These are phyloP conservation scores for Cercospora sesami DNA, from an alignment of 2,329 filamentous ascomycete genomes.

Conservation along the genomic window DNA sequence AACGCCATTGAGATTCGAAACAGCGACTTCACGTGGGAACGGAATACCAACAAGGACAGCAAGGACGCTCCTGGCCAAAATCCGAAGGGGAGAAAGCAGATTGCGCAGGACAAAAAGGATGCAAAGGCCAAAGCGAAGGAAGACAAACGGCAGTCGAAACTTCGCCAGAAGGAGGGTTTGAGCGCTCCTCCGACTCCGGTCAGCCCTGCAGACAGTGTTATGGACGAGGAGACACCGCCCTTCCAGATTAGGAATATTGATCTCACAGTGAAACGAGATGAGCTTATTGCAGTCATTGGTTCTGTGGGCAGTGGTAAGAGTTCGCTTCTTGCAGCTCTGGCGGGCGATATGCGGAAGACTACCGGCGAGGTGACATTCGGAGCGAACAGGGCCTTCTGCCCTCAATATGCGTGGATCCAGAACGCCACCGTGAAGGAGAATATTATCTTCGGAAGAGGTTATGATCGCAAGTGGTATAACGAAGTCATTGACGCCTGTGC, in stretches of 20 bases:
- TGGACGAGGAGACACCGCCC: conserved; percentile 61
- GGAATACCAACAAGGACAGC: conserved; percentile 52
- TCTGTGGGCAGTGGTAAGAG: conserved; percentile 88
- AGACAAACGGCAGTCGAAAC: conserved; percentile 40
- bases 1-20: conserved; percentile 66
- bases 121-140: conserved; percentile 47
- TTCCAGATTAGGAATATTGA: conserved; percentile 72
- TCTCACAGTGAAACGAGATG: conserved; percentile 68
- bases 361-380: conserved; percentile 72
- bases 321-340: conserved; percentile 82
- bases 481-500: conserved; percentile 85
- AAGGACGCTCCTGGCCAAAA: conserved; percentile 38
- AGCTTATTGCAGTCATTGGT: conserved; percentile 82
- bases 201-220: conserved; percentile 42
- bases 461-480: conserved; percentile 73
- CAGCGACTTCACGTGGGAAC: conserved; percentile 87
- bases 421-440: conserved; percentile 86
- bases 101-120: conserved; percentile 47
- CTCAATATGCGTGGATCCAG: conserved; percentile 97
- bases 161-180: conserved; percentile 32
- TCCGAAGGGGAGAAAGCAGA: conserved; percentile 38
- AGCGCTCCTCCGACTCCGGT: conserved; percentile 23
- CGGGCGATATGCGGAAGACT: conserved; percentile 90
- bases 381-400: conserved; percentile 83
- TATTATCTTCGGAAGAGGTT: conserved; percentile 82